Percentiles rank a stretch among this genome's conserved stretches.
Conservation (phyloP, 176 grass and related monocot species). For the Oropetium thomaeum region DNA sequence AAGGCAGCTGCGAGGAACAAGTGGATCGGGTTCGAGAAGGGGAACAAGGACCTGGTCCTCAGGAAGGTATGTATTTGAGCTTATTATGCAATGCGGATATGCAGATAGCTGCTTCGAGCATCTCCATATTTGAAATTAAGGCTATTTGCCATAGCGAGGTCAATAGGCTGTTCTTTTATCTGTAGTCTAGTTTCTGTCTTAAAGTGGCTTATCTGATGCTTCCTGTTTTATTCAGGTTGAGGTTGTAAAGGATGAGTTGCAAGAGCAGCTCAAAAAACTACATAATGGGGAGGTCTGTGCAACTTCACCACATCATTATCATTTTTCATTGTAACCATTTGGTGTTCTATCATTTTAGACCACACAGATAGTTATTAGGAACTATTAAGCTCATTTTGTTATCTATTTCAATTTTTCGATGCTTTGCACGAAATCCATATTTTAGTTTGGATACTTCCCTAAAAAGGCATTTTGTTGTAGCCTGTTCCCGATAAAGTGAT, state of each 20-base stretch:
- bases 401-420: background rate
- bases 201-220: background rate
- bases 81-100: background rate
- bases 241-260: conserved; percentile 60
- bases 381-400: background rate
- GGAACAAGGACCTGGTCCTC: conserved; percentile 43
- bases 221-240: conserved; percentile 50
- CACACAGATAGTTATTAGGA: background rate
- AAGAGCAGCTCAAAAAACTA: conserved; percentile 58
- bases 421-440: background rate
- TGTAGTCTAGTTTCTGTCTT: background rate
- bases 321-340: background rate
- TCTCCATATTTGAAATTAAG: background rate
- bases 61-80: conserved; percentile 51
- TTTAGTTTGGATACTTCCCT: background rate
- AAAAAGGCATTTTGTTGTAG: conserved; percentile 42
- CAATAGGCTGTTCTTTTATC: background rate
- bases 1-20: conserved; percentile 61
- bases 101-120: background rate
- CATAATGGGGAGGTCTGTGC: conserved; percentile 64
- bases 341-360: background rate
- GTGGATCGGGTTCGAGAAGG: conserved; percentile 69
- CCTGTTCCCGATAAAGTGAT: conserved; percentile 43
- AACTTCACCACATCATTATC: background rate
- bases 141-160: background rate